These are phyloP conservation scores for Dalbergia cultrata DNA, from an alignment of 306 rosid genomes.

Conservation along the genomic window DNA sequence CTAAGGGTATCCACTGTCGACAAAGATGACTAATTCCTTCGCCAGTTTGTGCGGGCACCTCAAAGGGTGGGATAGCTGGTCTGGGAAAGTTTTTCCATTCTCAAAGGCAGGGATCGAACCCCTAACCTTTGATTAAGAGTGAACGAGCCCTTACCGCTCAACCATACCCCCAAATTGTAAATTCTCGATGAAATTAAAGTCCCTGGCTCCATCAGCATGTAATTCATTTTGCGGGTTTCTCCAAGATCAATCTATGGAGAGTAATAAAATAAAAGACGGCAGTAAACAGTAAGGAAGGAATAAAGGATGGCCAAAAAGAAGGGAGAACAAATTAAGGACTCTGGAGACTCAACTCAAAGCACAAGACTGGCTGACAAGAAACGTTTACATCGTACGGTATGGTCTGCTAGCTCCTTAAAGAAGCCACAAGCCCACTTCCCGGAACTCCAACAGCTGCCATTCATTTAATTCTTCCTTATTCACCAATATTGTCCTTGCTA, in stretches of 20 bases:
- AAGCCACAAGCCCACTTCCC: conserved; percentile 54
- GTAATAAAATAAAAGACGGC: background rate
- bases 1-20: too few relatives aligned
- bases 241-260: background rate
- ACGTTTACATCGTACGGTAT: conserved; percentile 39
- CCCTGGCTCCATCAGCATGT: conserved; percentile 2
- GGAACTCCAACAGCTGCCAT: conserved; percentile 57
- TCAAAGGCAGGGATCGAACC: too few relatives aligned
- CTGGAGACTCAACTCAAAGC: background rate
- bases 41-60: too few relatives aligned
- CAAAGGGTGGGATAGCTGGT: too few relatives aligned
- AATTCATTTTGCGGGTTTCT: background rate
- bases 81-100: too few relatives aligned
- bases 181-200: background rate
- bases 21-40: too few relatives aligned
- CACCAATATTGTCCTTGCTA: background rate
- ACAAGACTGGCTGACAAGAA: conserved; percentile 39
- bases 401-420: conserved; percentile 38
- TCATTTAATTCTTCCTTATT: background rate
- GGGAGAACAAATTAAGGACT: background rate
- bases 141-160: too few relatives aligned
- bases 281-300: conserved; percentile 21
- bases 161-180: too few relatives aligned
- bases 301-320: conserved; percentile 40
- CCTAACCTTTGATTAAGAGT: too few relatives aligned